Evolutionary conservation across 441 rosid genomes (phyloP), one percentile per base, ranked within the genome.

Genomic region (Jatropha podagrica): DNA sequence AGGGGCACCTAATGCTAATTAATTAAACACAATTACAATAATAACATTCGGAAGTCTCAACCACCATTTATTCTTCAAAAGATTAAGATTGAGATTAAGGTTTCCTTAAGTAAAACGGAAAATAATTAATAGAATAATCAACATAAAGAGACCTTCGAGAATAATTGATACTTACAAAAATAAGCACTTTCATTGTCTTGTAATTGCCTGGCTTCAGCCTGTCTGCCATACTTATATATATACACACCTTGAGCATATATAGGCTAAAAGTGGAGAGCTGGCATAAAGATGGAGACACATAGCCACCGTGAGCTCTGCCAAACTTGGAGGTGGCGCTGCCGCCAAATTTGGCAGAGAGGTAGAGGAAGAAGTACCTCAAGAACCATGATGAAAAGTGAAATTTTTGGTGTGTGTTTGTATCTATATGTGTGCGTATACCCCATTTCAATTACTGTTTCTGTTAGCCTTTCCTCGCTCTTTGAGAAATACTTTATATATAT

Each of bases 181-280:
- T 44, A 60, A 61, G 8, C 8, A 72, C 14, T 20, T 59, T 26
- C 12, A 18, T 48, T n/a, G 7, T 18, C 17, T 49, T 51, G 37
- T 42, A 44, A 63, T 48, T 82, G 87, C 87, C 87, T 84, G 85
- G 85, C 82, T 76, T 80, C 76, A 74, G 60, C 85, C 87, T 76
- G 87, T 32, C 60, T 84, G 87, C 87, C 87, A 70, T 72, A 51
- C 8, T 1, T 52, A 58, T 15, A 61, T 54, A 72, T 5, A 26
- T 15, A 37, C 0, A 56, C 66, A 68, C 23, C 77, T 65, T 56
- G 38, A 48, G 48, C 61, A 58, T 56, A 44, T 15, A 20, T 5
- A 56, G 23, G 38, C 64, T 38, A 26, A 41, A 63, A 62, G 32
- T 42, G 11, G 59, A 18, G 37, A 73, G 44, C 51, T 56, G 51